Percentiles rank a stretch among this genome's conserved stretches.
Conservation (phyloP, 306 rosid species). For the Castanopsis chinensis region DNA sequence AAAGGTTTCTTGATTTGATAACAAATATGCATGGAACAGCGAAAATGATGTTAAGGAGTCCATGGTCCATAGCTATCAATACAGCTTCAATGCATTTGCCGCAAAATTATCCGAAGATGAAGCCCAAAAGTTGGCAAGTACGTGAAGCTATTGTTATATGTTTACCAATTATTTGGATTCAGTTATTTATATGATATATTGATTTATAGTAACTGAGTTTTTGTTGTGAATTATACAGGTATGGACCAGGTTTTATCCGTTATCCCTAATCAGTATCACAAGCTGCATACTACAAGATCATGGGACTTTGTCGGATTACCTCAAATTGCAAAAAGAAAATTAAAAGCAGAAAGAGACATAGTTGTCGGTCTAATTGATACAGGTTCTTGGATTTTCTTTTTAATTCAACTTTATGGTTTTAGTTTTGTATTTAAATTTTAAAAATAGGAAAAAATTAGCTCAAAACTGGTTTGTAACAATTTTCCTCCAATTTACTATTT, state of each 20-base stretch:
- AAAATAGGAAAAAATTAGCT: too few species aligned
- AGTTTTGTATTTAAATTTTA: not conserved
- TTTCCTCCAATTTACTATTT: too few species aligned
- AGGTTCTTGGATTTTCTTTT: conserved; percentile 31
- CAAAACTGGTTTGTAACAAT: too few species aligned
- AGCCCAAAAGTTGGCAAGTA: conserved; percentile 58
- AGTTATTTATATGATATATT: not conserved
- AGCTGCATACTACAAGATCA: conserved; percentile 86
- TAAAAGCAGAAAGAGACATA: conserved; percentile 45
- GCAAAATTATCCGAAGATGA: conserved; percentile 72
- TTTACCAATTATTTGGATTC: not conserved
- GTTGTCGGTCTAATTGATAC: conserved; percentile 79
- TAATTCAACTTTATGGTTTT: not conserved
- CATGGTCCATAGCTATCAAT: conserved; percentile 70
- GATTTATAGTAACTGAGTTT: too few species aligned
- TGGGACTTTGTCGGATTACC: conserved; percentile 87
- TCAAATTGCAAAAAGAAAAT: conserved; percentile 55
- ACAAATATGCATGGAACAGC: conserved; percentile 29
- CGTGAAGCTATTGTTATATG: conserved; percentile 6
- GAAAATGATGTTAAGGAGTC: conserved; percentile 52
- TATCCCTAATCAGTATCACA: conserved; percentile 56
- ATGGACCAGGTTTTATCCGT: conserved; percentile 61
- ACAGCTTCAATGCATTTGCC: conserved; percentile 87
- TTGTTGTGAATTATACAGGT: conserved; percentile 29
- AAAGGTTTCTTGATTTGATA: not conserved